Percentiles rank a stretch among this genome's conserved stretches.
Evolutionary conservation across 441 rosid species (phyloP).

Genomic region (Pelargonium citronellum): DNA sequence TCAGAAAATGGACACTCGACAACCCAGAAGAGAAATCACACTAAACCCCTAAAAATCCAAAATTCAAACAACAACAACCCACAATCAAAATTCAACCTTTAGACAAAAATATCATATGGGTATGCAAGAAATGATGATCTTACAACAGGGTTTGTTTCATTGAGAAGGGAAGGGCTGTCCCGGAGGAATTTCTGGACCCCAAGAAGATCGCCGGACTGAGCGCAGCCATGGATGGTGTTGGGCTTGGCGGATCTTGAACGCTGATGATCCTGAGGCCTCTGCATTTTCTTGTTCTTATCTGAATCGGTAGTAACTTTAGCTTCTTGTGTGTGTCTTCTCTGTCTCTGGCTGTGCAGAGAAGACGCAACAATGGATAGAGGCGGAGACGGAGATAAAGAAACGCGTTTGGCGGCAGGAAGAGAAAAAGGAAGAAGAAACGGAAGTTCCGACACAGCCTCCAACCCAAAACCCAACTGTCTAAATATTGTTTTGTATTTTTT

Average conservation of each 20-base stretch:
- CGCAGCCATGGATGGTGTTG: slow-evolving; percentile 68
- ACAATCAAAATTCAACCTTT: not conserved
- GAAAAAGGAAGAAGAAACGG: no score
- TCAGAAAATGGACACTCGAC: not conserved
- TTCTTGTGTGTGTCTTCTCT: not conserved
- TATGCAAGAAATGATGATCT: slow-evolving; percentile 20
- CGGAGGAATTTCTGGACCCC: slow-evolving; percentile 61
- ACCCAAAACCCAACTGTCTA: no score
- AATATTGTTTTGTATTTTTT: no score
- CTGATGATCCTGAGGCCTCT: slow-evolving; percentile 42
- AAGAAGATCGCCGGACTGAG: slow-evolving; percentile 75
- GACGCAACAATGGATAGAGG: no score
- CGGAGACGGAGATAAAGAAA: no score
- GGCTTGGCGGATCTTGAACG: slow-evolving; percentile 65
- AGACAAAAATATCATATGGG: not conserved
- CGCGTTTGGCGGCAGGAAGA: no score
- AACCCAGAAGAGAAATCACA: not conserved
- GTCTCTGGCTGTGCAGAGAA: no score
- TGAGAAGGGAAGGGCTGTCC: slow-evolving; percentile 62
- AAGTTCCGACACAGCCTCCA: no score
- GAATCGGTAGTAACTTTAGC: no score
- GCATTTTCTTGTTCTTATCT: slow-evolving; percentile 33
- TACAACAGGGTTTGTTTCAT: slow-evolving; percentile 80
- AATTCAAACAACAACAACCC: not conserved
- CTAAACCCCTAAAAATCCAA: not conserved